Evolutionary conservation across 2,329 filamentous ascomycete genomes (phyloP).

Genomic region (Colletotrichum theobromicola): DNA sequence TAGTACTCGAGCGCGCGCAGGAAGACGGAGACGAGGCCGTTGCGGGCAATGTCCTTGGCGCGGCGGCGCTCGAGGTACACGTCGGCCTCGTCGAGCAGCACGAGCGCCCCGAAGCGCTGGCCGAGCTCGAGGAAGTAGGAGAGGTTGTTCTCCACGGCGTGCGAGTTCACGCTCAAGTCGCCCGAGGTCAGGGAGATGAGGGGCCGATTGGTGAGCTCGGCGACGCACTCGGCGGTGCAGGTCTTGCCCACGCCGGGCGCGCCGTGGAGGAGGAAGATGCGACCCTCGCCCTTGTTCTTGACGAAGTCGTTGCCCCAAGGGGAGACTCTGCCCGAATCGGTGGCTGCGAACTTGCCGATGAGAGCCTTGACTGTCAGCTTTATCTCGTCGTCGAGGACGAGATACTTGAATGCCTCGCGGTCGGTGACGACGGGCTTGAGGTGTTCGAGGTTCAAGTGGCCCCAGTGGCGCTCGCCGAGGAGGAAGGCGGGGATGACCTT

Average conservation of each 20-base stretch:
- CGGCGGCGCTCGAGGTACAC: constrained; percentile 62
- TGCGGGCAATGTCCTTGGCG: constrained; percentile 47
- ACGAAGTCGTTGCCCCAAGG: constrained; percentile 47
- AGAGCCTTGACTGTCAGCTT: constrained; percentile 53
- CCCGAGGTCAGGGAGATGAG: constrained; percentile 57
- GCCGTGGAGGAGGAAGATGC: constrained; percentile 57
- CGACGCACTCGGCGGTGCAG: constrained; percentile 59
- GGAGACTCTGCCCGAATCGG: constrained; percentile 39
- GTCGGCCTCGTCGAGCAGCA: constrained; percentile 65
- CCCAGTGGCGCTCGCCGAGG: constrained; percentile 50
- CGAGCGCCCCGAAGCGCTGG: constrained; percentile 54
- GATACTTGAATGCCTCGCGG: constrained; percentile 54
- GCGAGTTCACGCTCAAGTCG: constrained; percentile 47
- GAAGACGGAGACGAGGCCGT: constrained; percentile 54
- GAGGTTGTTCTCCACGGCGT: constrained; percentile 46
- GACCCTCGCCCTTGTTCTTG: constrained; percentile 48
- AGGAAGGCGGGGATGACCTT: constrained; percentile 53
- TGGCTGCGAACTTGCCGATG: constrained; percentile 50
- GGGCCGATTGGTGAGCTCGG: constrained; percentile 54
- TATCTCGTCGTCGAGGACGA: constrained; percentile 53
- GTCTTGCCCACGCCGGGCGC: constrained; percentile 63
- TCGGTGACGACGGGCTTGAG: constrained; percentile 47
- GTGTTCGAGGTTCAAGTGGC: constrained; percentile 42
- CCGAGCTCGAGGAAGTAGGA: constrained; percentile 54
- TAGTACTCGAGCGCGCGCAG: constrained; percentile 58